These are phyloP conservation scores for Diaporthe velutina DNA, from an alignment of 2,329 filamentous ascomycete genomes.

Conservation along the genomic window DNA sequence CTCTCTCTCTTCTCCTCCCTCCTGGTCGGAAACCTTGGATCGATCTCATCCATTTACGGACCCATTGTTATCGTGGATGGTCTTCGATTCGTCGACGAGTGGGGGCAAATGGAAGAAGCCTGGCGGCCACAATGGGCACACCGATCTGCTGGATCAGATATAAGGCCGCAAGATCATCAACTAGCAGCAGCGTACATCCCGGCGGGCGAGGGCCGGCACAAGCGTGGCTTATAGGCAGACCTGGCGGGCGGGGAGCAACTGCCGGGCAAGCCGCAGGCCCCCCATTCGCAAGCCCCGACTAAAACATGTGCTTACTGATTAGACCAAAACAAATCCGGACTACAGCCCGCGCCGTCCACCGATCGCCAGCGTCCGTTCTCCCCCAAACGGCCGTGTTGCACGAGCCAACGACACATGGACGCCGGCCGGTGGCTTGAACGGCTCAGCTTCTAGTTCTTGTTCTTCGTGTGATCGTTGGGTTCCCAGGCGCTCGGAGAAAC, in stretches of 20 bases:
- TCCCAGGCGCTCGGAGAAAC: background rate
- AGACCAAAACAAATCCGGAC: background rate
- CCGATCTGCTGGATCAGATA: constrained; percentile 11
- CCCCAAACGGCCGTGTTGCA: background rate
- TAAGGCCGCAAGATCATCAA: constrained; percentile 30
- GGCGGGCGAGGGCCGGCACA: background rate
- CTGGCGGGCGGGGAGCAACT: constrained; percentile 24
- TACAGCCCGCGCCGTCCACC: constrained; percentile 1
- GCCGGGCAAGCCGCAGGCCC: constrained; percentile 18
- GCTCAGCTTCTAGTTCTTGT: background rate
- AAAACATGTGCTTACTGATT: background rate
- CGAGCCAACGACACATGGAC: background rate
- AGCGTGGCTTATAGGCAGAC: background rate
- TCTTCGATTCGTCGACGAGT: background rate
- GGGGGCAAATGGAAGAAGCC: background rate
- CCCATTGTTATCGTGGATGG: background rate
- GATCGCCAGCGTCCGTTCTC: background rate
- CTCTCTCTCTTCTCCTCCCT: background rate
- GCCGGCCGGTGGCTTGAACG: background rate
- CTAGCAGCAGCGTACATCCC: constrained; percentile 21
- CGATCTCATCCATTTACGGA: constrained; percentile 3
- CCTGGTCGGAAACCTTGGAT: background rate
- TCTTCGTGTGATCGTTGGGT: background rate
- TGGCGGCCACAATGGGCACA: background rate
- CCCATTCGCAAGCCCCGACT: constrained; percentile 6